Conservation (phyloP, 2,329 filamentous ascomycete genomes). For the Alternaria sp. region DNA sequence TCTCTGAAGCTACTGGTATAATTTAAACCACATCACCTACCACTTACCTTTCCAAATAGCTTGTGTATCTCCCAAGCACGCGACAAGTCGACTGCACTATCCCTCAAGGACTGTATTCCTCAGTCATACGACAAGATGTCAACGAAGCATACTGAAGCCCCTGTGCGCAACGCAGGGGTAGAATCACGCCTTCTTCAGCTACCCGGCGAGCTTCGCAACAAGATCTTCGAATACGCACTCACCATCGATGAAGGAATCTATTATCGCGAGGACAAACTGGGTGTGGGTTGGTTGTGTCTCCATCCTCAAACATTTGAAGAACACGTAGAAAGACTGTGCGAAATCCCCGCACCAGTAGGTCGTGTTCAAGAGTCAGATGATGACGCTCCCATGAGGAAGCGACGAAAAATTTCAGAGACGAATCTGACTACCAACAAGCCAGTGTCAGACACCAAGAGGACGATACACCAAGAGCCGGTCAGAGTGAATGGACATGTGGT, state of each 20-base stretch:
- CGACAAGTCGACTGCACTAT: not conserved
- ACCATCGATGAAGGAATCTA: not conserved
- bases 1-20: not conserved
- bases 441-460: not conserved
- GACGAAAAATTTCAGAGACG: not conserved
- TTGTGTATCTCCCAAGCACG: not conserved
- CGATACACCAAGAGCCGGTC: not conserved
- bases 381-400: not conserved
- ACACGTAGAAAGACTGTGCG: not conserved
- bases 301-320: not conserved
- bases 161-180: not conserved
- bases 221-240: not conserved
- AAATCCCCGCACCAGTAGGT: not conserved
- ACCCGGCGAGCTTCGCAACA: conserved; percentile 5
- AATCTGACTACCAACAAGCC: not conserved
- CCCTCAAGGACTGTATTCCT: accelerated
- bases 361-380: not conserved
- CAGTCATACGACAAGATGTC: not conserved
- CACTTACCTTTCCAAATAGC: not conserved
- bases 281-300: not conserved
- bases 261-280: not conserved
- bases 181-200: not conserved
- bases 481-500: not conserved
- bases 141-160: not conserved
- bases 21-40: not conserved